phyloP scores from a whole-genome alignment of 108 stramenopile species.

The Pseudonitzschia pungens region DNA sequence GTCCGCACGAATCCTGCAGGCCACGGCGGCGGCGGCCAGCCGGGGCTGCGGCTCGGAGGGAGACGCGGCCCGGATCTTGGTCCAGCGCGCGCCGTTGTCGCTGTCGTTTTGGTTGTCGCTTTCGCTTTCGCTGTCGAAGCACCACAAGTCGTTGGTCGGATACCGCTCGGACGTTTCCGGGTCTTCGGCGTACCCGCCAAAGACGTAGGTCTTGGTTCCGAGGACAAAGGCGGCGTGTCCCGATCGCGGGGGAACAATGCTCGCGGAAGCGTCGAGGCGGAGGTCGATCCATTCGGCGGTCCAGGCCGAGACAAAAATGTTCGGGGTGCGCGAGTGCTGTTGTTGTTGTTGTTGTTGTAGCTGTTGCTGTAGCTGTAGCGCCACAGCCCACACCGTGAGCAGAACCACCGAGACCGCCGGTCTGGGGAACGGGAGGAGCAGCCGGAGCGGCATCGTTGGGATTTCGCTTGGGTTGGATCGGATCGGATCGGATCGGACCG shows the following conservation, averaged over 20 bases:
- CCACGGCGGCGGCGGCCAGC: slow-evolving; percentile 51
- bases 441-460: too few species aligned
- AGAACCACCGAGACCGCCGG: too few species aligned
- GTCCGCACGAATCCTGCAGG: neutral
- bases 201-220: slow-evolving; percentile 34
- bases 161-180: slow-evolving; percentile 26
- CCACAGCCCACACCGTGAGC: too few species aligned
- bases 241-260: slow-evolving; percentile 49
- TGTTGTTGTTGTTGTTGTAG: too few species aligned
- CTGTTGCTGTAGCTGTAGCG: too few species aligned
- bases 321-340: too few species aligned
- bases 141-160: slow-evolving; percentile 65
- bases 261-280: slow-evolving; percentile 3
- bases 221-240: slow-evolving; percentile 57
- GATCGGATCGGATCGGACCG: too few species aligned
- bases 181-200: slow-evolving; percentile 76
- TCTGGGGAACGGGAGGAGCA: too few species aligned
- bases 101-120: neutral
- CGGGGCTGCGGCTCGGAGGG: slow-evolving; percentile 50
- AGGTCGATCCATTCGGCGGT: slow-evolving; percentile 43
- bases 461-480: too few species aligned
- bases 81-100: slow-evolving; percentile 11
- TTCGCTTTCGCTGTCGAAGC: neutral
- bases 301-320: too few species aligned
- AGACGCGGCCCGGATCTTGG: slow-evolving; percentile 39